Base-by-base conservation (phyloP, 2,329 filamentous ascomycete genomes). In the Herpotrichia juniperi region DNA sequence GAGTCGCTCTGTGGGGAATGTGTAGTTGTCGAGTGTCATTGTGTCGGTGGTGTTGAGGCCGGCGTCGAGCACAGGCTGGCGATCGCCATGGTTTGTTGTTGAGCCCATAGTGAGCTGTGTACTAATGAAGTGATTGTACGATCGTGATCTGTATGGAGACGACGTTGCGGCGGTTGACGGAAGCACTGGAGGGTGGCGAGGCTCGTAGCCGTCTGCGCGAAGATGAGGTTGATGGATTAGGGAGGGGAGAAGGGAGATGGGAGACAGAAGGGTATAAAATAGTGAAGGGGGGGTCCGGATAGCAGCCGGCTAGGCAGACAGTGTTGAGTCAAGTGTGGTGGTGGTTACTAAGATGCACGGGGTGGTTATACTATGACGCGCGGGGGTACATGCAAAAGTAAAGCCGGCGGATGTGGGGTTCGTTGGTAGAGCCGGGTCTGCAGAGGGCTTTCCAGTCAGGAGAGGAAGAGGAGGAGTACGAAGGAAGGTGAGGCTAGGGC, bases 1-100 rank as follows among this genome's bases (percentile, higher is more conserved):
- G 45, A 90, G 79, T 19, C 86, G 79, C 60, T 83, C 77, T 19
- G 79, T 77, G 9, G 87, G 87, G 63, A 90, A 89, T 52, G 74
- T 74, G 75, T 89, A 89, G 62, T 74, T 72, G 54, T 75, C 71
- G 58, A 80, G 65, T 21, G 71, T 67, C 67, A 70, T 66, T 47
- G 59, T 59, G 37, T 66, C 59, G 17, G 58, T 53, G 48, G 57
- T 58, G 46, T 62, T 62, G 51, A 71, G 59, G 9, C 58, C 62
- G 34, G 63, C 60, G 49, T 63, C 59, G 50, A 57, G 34, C 19
- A 48, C 50, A 12, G 54, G 50, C 48, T 58, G 58, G 31, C 25
- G 32, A 37, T 46, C 50, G 51, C 48, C 43, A 51, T 46, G 56
- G 44, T 62, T 61, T 7, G 48, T 31, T 35, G 50, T 58, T 24